Base-by-base conservation (phyloP, 805 yeast genomes). In the Wickerhamiella shivajii region DNA sequence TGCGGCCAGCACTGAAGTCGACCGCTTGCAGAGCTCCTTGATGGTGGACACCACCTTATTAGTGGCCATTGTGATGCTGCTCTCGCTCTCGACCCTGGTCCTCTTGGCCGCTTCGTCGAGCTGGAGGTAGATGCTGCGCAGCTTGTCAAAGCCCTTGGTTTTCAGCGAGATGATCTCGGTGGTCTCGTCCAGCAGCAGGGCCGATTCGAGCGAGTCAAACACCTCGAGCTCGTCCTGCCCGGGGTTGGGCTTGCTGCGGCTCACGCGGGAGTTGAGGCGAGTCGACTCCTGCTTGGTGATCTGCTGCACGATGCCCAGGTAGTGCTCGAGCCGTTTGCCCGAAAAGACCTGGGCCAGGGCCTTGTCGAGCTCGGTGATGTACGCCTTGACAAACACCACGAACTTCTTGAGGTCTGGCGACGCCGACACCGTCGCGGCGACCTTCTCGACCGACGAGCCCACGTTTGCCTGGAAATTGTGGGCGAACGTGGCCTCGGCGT, bases 21-120 rank as follows among this genome's bases (percentile, higher is more conserved):
- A 62, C 48, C 70, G 74, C 38, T 74, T 81, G 18, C 78, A 64
- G 21, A 80, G 60, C 33, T 70, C 69, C 28, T 81, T 63, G 33
- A 83, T 56, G 38, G 72, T 64, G 1, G 84, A 71, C 60, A 79
- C 69, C 6, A 74, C 57, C 38, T 77, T 87, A n/a, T 75, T 74
- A 0, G 80, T 74, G 11, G 72, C 64, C 45, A 74, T 84, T 27
- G 78, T 66, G 28, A 81, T 69, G 33, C 79, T 78, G 44, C 66
- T 68, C 40, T 81, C 94, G 29, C 65, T 64, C 8, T 81, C 77
- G 24, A 76, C 20, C 20, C 12, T 15, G 22, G 57, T 36, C 21
- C 46, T 50, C n/a, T 59, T 46, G 12, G 74, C 67, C 28, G 70
- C 60, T 3, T 49, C 47, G 29, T 71, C 79, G 19, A 79, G 71